Conservation (phyloP, 2,329 filamentous ascomycete species). For the Taxawa tesnikishii region DNA sequence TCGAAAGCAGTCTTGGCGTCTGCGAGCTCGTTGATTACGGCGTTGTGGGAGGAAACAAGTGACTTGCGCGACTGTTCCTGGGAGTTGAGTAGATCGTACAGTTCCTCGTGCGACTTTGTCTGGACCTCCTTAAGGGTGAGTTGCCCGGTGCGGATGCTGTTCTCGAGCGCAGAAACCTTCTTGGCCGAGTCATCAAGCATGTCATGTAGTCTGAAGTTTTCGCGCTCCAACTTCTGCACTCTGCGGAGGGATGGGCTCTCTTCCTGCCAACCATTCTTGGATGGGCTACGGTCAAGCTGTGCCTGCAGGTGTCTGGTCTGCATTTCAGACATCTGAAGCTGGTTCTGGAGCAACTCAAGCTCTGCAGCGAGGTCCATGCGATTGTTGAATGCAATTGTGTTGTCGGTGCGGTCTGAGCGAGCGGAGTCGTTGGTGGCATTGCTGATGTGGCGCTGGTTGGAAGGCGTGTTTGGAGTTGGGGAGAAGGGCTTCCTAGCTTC, state of each 20-base stretch:
- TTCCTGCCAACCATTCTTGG: constrained; percentile 50
- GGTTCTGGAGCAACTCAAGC: constrained; percentile 84
- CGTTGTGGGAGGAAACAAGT: constrained; percentile 73
- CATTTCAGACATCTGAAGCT: constrained; percentile 89
- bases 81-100: constrained; percentile 82
- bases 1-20: constrained; percentile 83
- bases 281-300: constrained; percentile 63
- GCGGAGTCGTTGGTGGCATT: constrained; percentile 63
- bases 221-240: constrained; percentile 83
- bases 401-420: constrained; percentile 73
- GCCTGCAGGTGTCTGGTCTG: constrained; percentile 86
- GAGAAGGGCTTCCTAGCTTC: constrained; percentile 56
- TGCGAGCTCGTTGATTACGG: constrained; percentile 70
- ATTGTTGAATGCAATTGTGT: constrained; percentile 73
- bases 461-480: constrained; percentile 62
- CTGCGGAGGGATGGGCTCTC: constrained; percentile 69
- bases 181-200: constrained; percentile 89
- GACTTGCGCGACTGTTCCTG: constrained; percentile 82
- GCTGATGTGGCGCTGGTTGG: constrained; percentile 52
- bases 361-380: constrained; percentile 85
- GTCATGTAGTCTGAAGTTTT: constrained; percentile 82
- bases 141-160: constrained; percentile 74
- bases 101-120: constrained; percentile 84
- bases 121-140: constrained; percentile 84
- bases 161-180: constrained; percentile 83